Percentiles rank a stretch among this genome's conserved stretches.
Evolutionary conservation across 331 rosid species (phyloP).

Genomic region (Malus hybrid): DNA sequence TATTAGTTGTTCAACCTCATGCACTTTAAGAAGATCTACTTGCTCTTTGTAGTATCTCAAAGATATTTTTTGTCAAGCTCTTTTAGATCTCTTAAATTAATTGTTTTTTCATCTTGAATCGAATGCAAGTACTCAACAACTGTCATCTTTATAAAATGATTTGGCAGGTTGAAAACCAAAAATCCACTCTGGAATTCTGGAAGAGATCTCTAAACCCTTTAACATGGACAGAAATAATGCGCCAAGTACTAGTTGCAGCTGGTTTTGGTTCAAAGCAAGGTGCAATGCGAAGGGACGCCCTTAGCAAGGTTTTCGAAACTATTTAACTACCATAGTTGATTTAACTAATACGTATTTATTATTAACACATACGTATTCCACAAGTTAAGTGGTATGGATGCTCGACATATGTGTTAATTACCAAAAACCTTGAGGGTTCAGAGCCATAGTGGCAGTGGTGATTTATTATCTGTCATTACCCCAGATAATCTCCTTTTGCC

Average conservation of each 20-base stretch:
- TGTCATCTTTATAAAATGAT: constrained; percentile 19
- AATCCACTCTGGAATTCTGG: constrained; percentile 60
- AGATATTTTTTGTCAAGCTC: neutral
- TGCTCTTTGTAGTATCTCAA: neutral
- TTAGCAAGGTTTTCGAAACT: constrained; percentile 57
- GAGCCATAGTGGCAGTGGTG: neutral
- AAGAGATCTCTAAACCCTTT: constrained; percentile 70
- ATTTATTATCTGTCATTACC: neutral
- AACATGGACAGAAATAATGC: constrained; percentile 91
- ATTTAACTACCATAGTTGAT: neutral
- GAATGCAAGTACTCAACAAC: constrained; percentile 7
- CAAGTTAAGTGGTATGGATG: neutral
- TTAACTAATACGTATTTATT: neutral
- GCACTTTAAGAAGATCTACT: neutral
- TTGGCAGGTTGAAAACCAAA: constrained; percentile 69
- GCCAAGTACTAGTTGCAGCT: constrained; percentile 89
- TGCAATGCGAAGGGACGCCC: constrained; percentile 47
- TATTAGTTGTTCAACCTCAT: neutral
- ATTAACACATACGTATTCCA: neutral
- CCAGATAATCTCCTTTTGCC: neutral
- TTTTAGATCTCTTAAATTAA: neutral
- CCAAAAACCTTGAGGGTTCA: neutral
- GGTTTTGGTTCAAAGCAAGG: constrained; percentile 86
- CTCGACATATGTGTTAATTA: neutral
- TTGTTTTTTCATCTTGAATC: neutral